These are phyloP conservation scores for Ganoderma sp. DNA, from an alignment of 1,284 basidiomycete species.

Conservation along the genomic window DNA sequence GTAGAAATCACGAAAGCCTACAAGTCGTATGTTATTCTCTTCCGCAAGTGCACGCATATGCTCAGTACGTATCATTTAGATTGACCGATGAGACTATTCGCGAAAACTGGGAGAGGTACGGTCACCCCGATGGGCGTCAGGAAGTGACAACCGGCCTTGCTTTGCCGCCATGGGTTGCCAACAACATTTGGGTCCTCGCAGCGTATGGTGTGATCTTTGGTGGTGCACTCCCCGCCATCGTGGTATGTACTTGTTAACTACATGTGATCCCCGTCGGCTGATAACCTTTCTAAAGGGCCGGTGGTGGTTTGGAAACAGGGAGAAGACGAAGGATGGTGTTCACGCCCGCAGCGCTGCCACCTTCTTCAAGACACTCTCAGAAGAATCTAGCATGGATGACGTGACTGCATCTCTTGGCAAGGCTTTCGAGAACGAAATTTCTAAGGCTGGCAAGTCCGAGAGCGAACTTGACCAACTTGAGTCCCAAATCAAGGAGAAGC, in stretches of 20 bases:
- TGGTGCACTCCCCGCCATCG: constrained; percentile 84
- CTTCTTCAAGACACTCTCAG: constrained; percentile 89
- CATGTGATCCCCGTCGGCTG: constrained; percentile 7
- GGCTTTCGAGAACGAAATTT: constrained; percentile 68
- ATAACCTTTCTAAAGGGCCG: constrained; percentile 60
- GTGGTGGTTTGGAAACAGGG: constrained; percentile 97
- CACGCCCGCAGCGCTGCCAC: constrained; percentile 83
- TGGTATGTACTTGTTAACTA: constrained; percentile 53
- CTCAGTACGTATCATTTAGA: constrained; percentile 45
- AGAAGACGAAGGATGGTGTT: constrained; percentile 93
- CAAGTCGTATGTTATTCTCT: constrained; percentile 75
- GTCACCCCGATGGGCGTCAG: constrained; percentile 96
- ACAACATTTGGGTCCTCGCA: constrained; percentile 90
- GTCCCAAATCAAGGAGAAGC: constrained; percentile 54
- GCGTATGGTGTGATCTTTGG: constrained; percentile 91
- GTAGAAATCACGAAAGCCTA: constrained; percentile 98
- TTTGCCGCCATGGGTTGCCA: constrained; percentile 93
- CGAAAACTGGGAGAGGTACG: constrained; percentile 90
- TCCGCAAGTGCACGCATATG: neutral
- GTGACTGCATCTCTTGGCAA: constrained; percentile 79
- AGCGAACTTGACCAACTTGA: constrained; percentile 66
- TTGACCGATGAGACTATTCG: constrained; percentile 94
- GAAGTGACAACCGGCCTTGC: constrained; percentile 97
- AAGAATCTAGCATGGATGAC: constrained; percentile 79
- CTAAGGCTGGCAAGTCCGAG: constrained; percentile 37